These are phyloP conservation scores for Eragrostis curvula DNA, from an alignment of 176 grass and related monocot genomes.

Conservation along the genomic window DNA sequence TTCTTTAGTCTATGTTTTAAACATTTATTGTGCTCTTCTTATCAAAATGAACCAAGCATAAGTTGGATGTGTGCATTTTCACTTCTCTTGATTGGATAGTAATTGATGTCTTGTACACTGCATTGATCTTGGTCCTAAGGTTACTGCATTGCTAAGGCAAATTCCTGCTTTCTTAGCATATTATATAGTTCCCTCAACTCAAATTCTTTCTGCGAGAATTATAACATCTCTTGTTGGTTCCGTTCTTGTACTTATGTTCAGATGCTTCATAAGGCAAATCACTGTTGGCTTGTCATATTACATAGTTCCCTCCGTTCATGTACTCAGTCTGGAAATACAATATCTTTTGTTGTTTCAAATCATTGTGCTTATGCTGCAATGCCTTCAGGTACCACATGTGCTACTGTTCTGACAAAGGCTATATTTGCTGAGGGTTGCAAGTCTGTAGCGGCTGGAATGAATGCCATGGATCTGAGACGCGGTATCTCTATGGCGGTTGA, in stretches of 20 bases:
- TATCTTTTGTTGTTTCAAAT: background rate
- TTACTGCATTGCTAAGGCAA: background rate
- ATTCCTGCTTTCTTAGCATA: background rate
- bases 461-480: constrained; percentile 95
- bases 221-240: too few relatives aligned
- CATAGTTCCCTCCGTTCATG: too few relatives aligned
- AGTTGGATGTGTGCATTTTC: background rate
- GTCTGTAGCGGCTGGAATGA: constrained; percentile 97
- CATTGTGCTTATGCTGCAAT: constrained; percentile 15
- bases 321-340: background rate
- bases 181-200: background rate
- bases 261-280: too few relatives aligned
- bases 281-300: too few relatives aligned
- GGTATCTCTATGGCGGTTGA: constrained; percentile 98
- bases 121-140: background rate
- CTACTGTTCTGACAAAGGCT: constrained; percentile 92
- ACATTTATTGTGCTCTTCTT: background rate
- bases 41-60: background rate
- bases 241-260: too few relatives aligned
- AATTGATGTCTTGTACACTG: background rate
- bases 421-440: constrained; percentile 96
- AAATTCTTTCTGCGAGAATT: background rate
- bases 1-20: constrained; percentile 7
- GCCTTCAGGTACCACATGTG: constrained; percentile 88
- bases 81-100: background rate